Conservation (phyloP, 2,329 filamentous ascomycete species). For the Aspergillus pseudotamarii region DNA sequence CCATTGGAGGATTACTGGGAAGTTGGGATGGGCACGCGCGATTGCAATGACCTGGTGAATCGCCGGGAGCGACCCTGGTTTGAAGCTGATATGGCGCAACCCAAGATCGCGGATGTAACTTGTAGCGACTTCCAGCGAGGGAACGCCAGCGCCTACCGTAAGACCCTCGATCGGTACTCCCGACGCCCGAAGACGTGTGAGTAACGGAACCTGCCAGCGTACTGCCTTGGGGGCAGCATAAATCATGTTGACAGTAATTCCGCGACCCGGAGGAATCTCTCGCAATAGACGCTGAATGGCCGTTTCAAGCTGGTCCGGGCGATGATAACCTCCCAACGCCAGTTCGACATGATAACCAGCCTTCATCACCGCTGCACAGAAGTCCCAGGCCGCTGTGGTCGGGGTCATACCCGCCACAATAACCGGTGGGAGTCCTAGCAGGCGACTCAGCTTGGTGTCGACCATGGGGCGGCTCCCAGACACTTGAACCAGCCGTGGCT, state of each 20-base stretch:
- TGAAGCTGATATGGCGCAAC: constrained; percentile 90
- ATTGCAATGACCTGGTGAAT: constrained; percentile 91
- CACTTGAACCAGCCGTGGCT: constrained; percentile 84
- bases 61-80: constrained; percentile 83
- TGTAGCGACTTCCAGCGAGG: constrained; percentile 88
- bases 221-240: constrained; percentile 89
- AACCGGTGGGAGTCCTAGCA: constrained; percentile 79
- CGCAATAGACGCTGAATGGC: constrained; percentile 84
- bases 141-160: constrained; percentile 91
- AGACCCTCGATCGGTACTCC: constrained; percentile 90
- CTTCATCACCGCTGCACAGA: constrained; percentile 92
- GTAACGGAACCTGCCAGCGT: constrained; percentile 87
- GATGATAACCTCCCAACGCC: constrained; percentile 86
- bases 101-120: constrained; percentile 92
- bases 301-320: constrained; percentile 77
- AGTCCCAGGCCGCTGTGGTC: constrained; percentile 85
- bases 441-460: constrained; percentile 92
- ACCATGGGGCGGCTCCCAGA: constrained; percentile 88
- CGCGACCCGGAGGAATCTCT: constrained; percentile 79
- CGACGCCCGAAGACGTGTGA: constrained; percentile 77
- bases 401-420: constrained; percentile 95
- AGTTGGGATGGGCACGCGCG: constrained; percentile 84
- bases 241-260: constrained; percentile 87
- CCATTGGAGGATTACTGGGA: constrained; percentile 90
- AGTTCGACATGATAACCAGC: constrained; percentile 94